Conservation (phyloP, 768 basidiomycete genomes). For the Mycena metata region DNA sequence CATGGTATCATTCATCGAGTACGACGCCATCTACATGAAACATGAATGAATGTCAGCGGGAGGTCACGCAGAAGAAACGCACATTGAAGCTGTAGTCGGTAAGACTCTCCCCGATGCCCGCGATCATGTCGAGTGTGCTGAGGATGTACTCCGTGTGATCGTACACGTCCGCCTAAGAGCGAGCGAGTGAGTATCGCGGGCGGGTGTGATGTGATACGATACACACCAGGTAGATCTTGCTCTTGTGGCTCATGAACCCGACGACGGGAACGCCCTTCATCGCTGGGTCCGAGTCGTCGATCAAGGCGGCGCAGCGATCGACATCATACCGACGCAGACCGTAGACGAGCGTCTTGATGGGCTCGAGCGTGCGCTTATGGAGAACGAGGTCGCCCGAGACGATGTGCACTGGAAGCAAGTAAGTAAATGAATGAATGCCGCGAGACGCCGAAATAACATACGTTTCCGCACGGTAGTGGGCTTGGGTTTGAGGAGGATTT, state of each 20-base stretch:
- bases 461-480: slow-evolving; percentile 71
- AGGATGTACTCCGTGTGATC: slow-evolving; percentile 82
- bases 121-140: slow-evolving; percentile 76
- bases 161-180: slow-evolving; percentile 80
- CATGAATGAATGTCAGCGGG: neutral
- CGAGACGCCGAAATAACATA: slow-evolving; percentile 48
- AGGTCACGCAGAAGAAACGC: slow-evolving; percentile 35
- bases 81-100: slow-evolving; percentile 83
- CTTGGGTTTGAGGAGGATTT: slow-evolving; percentile 69
- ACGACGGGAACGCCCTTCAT: slow-evolving; percentile 49
- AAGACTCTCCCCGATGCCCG: slow-evolving; percentile 73
- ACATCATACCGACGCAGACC: slow-evolving; percentile 75
- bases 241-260: slow-evolving; percentile 70
- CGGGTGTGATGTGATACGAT: neutral
- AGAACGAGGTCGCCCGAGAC: slow-evolving; percentile 79
- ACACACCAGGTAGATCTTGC: slow-evolving; percentile 75
- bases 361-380: slow-evolving; percentile 78
- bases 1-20: slow-evolving; percentile 79
- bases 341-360: slow-evolving; percentile 75
- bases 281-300: slow-evolving; percentile 46
- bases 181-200: slow-evolving; percentile 16
- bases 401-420: slow-evolving; percentile 68
- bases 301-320: slow-evolving; percentile 68
- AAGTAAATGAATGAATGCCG: neutral
- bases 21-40: slow-evolving; percentile 64